These are phyloP conservation scores for Aspergillus haitiensis DNA, from an alignment of 495 filamentous ascomycete species.

Conservation along the genomic window DNA sequence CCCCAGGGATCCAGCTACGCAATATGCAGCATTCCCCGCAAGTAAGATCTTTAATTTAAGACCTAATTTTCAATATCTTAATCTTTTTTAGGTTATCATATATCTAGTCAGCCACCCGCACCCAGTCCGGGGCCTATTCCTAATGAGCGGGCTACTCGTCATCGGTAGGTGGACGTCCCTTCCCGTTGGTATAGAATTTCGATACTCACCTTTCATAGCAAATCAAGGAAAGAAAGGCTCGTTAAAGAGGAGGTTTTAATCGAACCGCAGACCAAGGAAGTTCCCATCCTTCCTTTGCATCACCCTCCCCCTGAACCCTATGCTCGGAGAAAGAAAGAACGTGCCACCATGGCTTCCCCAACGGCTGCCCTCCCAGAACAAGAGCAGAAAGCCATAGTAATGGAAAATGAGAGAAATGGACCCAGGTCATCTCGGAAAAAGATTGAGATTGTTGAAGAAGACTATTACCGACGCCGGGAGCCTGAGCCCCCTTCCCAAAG, in stretches of 20 bases:
- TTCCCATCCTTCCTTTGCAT: constrained; percentile 2
- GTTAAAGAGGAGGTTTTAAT: constrained; percentile 18
- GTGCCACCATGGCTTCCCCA: constrained; percentile 9
- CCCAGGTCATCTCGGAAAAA: constrained; percentile 12
- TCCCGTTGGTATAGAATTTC: neutral
- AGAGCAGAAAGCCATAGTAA: constrained; percentile 13
- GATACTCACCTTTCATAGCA: constrained; percentile 7
- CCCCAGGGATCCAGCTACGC: constrained; percentile 7
- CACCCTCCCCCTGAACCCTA: constrained; percentile 12
- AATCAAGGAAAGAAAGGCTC: constrained; percentile 8
- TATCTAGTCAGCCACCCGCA: constrained; percentile 20
- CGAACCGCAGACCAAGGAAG: constrained; percentile 12
- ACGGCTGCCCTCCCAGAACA: constrained; percentile 13
- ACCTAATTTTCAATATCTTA: neutral
- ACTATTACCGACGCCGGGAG: constrained; percentile 11
- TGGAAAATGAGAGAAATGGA: constrained; percentile 6
- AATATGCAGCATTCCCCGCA: constrained; percentile 1
- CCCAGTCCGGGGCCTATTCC: constrained; percentile 20
- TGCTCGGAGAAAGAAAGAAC: constrained; percentile 19
- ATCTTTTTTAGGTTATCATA: neutral
- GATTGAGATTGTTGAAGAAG: constrained; percentile 21
- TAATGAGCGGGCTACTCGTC: constrained; percentile 17
- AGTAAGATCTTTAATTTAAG: constrained; percentile 8
- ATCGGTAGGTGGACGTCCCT: constrained; percentile 11
- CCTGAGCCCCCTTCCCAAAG: constrained; percentile 2